Conservation (phyloP, 2,329 filamentous ascomycete genomes). For the Conoideocrella luteorostrata region DNA sequence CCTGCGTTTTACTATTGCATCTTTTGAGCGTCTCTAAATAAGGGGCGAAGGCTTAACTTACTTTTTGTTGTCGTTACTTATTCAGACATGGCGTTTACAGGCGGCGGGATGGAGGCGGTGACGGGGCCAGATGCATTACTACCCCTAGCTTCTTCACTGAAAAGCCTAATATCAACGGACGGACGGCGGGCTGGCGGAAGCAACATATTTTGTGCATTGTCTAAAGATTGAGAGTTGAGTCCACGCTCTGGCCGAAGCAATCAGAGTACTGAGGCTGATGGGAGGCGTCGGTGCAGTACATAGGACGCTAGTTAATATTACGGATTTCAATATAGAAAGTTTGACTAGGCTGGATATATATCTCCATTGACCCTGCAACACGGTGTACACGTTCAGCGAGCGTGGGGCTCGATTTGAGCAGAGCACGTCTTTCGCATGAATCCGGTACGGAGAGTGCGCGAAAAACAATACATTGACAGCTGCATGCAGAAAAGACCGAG, state of each 20-base stretch:
- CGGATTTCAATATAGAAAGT: not conserved
- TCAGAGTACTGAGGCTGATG: not conserved
- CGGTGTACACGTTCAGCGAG: no score
- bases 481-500: no score
- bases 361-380: no score
- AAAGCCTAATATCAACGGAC: constrained; percentile 3
- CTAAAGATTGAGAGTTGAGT: constrained; percentile 4
- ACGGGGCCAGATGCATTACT: not conserved
- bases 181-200: not conserved
- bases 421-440: no score
- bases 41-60: constrained; percentile 1
- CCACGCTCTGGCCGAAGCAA: not conserved
- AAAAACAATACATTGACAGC: no score
- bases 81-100: constrained; percentile 6
- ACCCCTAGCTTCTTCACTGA: constrained; percentile 1
- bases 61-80: constrained; percentile 5
- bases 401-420: no score
- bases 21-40: not conserved
- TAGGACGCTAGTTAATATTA: constrained; percentile 3
- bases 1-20: not conserved
- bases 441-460: no score
- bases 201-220: constrained; percentile 5
- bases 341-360: no score
- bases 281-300: constrained; percentile 3
- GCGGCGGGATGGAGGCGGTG: not conserved